Base-by-base conservation (phyloP, 768 basidiomycete species). In the Floccularia luteovirens region DNA sequence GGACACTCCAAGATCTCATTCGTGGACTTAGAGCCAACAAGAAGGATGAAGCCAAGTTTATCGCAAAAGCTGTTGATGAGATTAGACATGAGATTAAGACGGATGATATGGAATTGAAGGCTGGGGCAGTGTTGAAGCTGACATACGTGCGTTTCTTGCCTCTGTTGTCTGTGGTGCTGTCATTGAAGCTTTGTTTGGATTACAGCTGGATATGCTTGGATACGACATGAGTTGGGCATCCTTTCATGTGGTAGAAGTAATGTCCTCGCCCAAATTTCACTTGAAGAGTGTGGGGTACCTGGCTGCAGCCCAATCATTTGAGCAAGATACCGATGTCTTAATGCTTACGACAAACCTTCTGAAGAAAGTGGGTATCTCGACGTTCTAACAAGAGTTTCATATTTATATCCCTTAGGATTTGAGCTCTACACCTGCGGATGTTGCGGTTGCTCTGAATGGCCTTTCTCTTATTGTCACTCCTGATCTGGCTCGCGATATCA, bases 31-130 rank as follows among this genome's bases (percentile, higher is more conserved):
- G 96, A 38, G 90, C 93, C 34, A 93, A 93, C 72, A 96, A 93
- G 72, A 79, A 80, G 52, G 89, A 93, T 69, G 89, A 94, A 61
- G 69, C 79, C 53, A 87, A 83, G 58, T 96, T 97, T 60, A 89
- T 98, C 49, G 78, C 84, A 0, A 83, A 86, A 51, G 91, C 91
- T 4, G 80, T 97, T n/a, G 82, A 90, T 40, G 96, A 98, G 67
- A 94, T 96, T 52, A 70, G 90, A 49, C 72, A 75, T 44, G 96
- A 99, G 66, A 80, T 98, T 55, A 86, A 80, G 64, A 77, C 75
- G 54, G 90, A 90, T 51, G 96, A 98, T 56, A 94, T 97, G 90
- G 90, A 90, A 48, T 72, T 98, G 50, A 99, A 99, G 63, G 91
- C 92, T 0, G 92, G 74, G 11, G 96, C 94, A 0, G 80, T 97